Evolutionary conservation across 2,329 filamentous ascomycete genomes (phyloP).

Genomic region (Stemphylium beticola): DNA sequence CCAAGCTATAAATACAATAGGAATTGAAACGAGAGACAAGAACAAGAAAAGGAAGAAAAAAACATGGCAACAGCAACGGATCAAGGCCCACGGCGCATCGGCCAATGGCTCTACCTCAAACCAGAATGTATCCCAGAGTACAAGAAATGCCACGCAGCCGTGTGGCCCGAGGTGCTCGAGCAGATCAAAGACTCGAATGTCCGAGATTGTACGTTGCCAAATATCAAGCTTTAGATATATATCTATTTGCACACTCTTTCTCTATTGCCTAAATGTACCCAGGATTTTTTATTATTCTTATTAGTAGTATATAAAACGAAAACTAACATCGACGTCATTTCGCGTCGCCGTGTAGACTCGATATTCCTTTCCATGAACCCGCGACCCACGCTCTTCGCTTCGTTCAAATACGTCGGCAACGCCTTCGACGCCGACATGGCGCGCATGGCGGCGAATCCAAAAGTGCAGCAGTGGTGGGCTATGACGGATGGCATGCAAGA

Average conservation of each 20-base stretch:
- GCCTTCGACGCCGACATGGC: slow-evolving; percentile 78
- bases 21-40: background rate
- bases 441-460: slow-evolving; percentile 73
- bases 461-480: slow-evolving; percentile 78
- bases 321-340: background rate
- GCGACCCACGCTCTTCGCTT: slow-evolving; percentile 70
- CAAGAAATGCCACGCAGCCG: slow-evolving; percentile 73
- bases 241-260: slow-evolving; percentile 8
- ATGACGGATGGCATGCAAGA: slow-evolving; percentile 81
- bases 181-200: slow-evolving; percentile 80
- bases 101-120: slow-evolving; percentile 75
- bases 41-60: background rate
- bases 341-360: slow-evolving; percentile 57
- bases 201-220: slow-evolving; percentile 61
- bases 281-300: too few relatives aligned
- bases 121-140: slow-evolving; percentile 71
- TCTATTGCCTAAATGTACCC: too few relatives aligned
- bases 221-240: too few relatives aligned
- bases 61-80: slow-evolving; percentile 21
- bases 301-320: too few relatives aligned
- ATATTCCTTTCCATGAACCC: slow-evolving; percentile 71
- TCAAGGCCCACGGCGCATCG: slow-evolving; percentile 60
- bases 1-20: background rate
- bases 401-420: slow-evolving; percentile 78
- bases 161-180: slow-evolving; percentile 78